Conservation (phyloP, 73 alveolate genomes). For the Uronychia binucleata region DNA sequence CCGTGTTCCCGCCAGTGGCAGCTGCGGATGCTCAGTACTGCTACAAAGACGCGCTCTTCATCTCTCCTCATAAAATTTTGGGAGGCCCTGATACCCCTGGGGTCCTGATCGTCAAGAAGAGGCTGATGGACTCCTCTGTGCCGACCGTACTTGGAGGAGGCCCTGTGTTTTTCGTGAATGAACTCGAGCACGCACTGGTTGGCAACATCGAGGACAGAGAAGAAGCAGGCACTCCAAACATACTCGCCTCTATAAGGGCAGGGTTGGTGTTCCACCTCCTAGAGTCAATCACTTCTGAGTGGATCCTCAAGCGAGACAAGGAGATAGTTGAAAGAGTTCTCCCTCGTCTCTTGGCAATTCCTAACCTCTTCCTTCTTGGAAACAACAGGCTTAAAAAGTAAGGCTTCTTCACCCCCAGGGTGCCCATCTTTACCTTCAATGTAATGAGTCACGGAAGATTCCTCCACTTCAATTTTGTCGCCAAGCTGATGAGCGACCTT, state of each 20-base stretch:
- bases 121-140: constrained; percentile 62
- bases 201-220: constrained; percentile 90
- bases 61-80: constrained; percentile 91
- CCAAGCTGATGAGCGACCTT: constrained; percentile 88
- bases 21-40: constrained; percentile 48
- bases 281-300: constrained; percentile 66
- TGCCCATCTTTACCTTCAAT: constrained; percentile 80
- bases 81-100: constrained; percentile 97
- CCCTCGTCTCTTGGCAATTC: constrained; percentile 23
- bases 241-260: constrained; percentile 89
- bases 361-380: constrained; percentile 80
- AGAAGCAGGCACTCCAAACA: constrained; percentile 99
- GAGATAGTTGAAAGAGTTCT: constrained; percentile 56
- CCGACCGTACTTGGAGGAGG: constrained; percentile 99
- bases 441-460: constrained; percentile 76
- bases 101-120: constrained; percentile 76
- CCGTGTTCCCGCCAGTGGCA: constrained; percentile 42
- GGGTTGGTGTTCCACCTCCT: constrained; percentile 77
- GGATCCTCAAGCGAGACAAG: constrained; percentile 75
- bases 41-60: constrained; percentile 90
- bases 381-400: constrained; percentile 38
- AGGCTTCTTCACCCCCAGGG: constrained; percentile 14
- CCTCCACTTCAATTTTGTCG: constrained; percentile 82
- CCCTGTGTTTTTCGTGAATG: constrained; percentile 90
- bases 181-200: constrained; percentile 69